Evolutionary conservation across 2,329 filamentous ascomycete genomes (phyloP), one percentile per base, ranked within the genome.

Genomic region (Alternaria burnsii): DNA sequence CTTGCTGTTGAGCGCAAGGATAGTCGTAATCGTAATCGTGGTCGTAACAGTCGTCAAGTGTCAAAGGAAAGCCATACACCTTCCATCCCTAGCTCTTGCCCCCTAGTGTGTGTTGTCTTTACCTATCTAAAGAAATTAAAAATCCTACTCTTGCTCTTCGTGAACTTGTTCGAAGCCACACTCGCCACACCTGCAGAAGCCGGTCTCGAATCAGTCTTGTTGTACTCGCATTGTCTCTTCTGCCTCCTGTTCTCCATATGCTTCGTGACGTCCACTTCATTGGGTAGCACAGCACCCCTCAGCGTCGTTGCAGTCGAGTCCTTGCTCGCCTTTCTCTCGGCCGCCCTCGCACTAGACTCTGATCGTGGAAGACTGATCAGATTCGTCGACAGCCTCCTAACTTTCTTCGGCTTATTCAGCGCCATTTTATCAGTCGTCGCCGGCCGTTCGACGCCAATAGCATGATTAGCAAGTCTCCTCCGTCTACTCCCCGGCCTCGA

Each of bases 91-190:
- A 26, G 24, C 24, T 26, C 24, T 26, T 26, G 24, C 24, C 24
- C 24, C 24, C 24, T 8, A 6, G 24, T 26, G 24, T 26, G 24
- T 26, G 24, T 26, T 26, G 24, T 26, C 24, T 26, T 8, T 26
- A 36, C 14, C n/a, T 16, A 61, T n/a, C 69, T 55, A 71, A 76
- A 79, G 62, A 79, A 78, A 52, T 74, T 78, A 64, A 79, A 76
- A 30, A 78, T 74, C 52, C 67, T 64, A 55, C 74, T 76, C 54
- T 74, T 78, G 62, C 70, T 76, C 59, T 76, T 78, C 47, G 72
- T 48, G 40, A 72, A 75, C 52, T 71, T 74, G 55, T 71, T 76
- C 20, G 66, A 67, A 28, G 72, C 76, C 18, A 65, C 66, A 28
- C 71, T 65, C 16, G 65, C 58, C 41, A 54, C 47, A 18, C 57